Percentiles rank a stretch among this genome's conserved stretches.
These are phyloP conservation scores for Turnera subulata DNA, from an alignment of 345 rosid species.

Conservation along the genomic window DNA sequence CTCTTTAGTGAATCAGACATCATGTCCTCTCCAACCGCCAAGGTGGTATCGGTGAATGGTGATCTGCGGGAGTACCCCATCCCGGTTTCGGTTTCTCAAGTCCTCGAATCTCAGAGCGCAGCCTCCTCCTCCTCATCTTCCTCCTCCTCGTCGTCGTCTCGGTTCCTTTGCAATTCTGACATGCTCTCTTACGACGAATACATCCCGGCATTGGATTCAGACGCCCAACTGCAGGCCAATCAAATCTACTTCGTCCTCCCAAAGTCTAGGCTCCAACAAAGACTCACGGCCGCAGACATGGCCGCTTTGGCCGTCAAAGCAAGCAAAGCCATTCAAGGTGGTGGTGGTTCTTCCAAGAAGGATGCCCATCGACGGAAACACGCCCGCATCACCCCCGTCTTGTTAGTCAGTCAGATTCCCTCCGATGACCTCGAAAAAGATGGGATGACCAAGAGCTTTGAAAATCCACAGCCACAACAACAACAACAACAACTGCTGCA, in stretches of 20 bases:
- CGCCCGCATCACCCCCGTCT: slow-evolving; percentile 55
- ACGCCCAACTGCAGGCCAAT: slow-evolving; percentile 33
- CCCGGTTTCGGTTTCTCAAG: slow-evolving; percentile 51
- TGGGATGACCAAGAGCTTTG: neutral
- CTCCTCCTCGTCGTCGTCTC: slow-evolving; percentile 23
- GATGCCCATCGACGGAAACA: slow-evolving; percentile 33
- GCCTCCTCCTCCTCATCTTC: slow-evolving; percentile 29
- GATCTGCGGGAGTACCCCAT: slow-evolving; percentile 53
- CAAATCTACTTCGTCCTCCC: slow-evolving; percentile 79
- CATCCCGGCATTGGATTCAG: slow-evolving; percentile 44
- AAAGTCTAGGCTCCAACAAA: slow-evolving; percentile 52
- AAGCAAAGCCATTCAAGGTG: slow-evolving; percentile 60
- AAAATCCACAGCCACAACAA: slow-evolving; percentile 7
- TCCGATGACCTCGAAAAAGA: neutral
- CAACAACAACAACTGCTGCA: no score
- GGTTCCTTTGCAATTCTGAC: slow-evolving; percentile 64
- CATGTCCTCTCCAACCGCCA: slow-evolving; percentile 40
- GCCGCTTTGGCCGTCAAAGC: slow-evolving; percentile 94
- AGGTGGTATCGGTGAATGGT: slow-evolving; percentile 60
- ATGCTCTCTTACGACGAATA: slow-evolving; percentile 52
- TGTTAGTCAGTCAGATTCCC: neutral
- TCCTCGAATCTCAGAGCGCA: slow-evolving; percentile 40
- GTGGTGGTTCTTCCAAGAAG: slow-evolving; percentile 24
- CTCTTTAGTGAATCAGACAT: neutral
- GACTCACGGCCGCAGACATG: slow-evolving; percentile 72